Evolutionary conservation across 805 yeast genomes (phyloP).

Genomic region (Yamadazyma sp.): DNA sequence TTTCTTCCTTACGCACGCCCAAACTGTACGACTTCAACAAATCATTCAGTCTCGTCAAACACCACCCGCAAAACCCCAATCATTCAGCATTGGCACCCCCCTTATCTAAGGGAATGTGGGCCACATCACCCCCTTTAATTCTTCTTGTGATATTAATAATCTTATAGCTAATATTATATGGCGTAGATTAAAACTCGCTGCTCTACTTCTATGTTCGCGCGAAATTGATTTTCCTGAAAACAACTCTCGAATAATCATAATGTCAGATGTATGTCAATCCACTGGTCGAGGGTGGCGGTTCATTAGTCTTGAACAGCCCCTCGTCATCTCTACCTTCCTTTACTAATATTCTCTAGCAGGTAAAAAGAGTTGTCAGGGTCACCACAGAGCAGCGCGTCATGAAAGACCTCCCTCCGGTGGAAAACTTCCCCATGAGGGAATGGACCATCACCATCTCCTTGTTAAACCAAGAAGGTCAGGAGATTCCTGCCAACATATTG

Average conservation of each 20-base stretch:
- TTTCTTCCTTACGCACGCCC: too few species aligned
- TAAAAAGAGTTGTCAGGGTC: slow-evolving; percentile 83
- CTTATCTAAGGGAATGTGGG: too few species aligned
- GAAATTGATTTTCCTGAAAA: slow-evolving; percentile 7
- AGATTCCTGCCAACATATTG: slow-evolving; percentile 80
- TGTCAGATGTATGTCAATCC: slow-evolving; percentile 16
- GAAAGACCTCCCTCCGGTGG: slow-evolving; percentile 79
- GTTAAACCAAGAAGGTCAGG: slow-evolving; percentile 77
- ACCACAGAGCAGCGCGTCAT: slow-evolving; percentile 83
- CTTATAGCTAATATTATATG: too few species aligned
- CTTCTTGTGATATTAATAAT: too few species aligned
- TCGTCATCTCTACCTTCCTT: background rate
- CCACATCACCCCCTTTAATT: too few species aligned
- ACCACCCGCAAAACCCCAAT: background rate
- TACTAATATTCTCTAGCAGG: slow-evolving; percentile 35
- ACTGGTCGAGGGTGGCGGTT: background rate
- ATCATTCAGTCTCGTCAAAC: slow-evolving; percentile 4
- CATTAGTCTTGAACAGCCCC: background rate
- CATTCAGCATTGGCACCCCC: too few species aligned
- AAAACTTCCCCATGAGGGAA: slow-evolving; percentile 90
- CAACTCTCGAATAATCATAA: slow-evolving; percentile 4
- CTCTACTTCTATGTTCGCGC: too few species aligned
- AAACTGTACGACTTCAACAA: slow-evolving; percentile 3
- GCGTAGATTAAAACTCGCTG: too few species aligned
- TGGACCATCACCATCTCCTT: slow-evolving; percentile 82